Conservation (phyloP, 495 filamentous ascomycete genomes). For the Penicillium turbatum region DNA sequence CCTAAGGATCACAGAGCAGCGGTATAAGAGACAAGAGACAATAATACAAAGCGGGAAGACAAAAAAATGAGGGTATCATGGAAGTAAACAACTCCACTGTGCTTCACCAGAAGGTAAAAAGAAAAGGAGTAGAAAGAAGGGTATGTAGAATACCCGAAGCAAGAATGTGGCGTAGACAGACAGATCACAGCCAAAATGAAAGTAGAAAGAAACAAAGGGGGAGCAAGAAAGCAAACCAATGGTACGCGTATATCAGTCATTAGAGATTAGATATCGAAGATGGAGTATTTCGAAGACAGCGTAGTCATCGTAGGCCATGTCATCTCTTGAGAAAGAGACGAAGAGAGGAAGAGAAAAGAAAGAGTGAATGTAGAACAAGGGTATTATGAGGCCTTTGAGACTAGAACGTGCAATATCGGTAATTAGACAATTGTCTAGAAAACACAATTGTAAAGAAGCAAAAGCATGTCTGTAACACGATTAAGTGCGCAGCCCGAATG, state of each 20-base stretch:
- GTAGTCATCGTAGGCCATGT: neutral
- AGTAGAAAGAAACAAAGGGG: constrained; percentile 1
- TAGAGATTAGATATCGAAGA: constrained; percentile 29
- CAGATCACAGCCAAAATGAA: constrained; percentile 1
- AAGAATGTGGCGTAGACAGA: constrained; percentile 1
- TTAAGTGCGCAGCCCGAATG: constrained; percentile 43
- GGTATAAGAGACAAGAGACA: neutral
- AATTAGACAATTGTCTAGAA: neutral
- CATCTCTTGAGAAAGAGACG: constrained; percentile 2
- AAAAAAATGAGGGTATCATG: constrained; percentile 21
- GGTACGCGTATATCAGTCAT: constrained; percentile 19
- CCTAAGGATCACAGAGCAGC: neutral
- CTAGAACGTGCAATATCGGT: constrained; percentile 1
- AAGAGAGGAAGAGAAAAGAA: constrained; percentile 10
- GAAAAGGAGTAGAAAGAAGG: neutral
- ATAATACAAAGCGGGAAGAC: constrained; percentile 12
- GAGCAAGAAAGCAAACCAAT: neutral
- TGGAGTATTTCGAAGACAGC: neutral
- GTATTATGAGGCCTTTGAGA: constrained; percentile 12
- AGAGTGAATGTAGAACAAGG: constrained; percentile 4
- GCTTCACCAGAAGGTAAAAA: neutral
- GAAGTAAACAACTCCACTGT: constrained; percentile 6
- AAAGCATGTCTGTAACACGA: neutral
- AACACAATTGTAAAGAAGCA: neutral
- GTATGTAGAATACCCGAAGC: neutral